phyloP scores from a whole-genome alignment of 2,329 filamentous ascomycete species.

The Cadophora gregata region DNA sequence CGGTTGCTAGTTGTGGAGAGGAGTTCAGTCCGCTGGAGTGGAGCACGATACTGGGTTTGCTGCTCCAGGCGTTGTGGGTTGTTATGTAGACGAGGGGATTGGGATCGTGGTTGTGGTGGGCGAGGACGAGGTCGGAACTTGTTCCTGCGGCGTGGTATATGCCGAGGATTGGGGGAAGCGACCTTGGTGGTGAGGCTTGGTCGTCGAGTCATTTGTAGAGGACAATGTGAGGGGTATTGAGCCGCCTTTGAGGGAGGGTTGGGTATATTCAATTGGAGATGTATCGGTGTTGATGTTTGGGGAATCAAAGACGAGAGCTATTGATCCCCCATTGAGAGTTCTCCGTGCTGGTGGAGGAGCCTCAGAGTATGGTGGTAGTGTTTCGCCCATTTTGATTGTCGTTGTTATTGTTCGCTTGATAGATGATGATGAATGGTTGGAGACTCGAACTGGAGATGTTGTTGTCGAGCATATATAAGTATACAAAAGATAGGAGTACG shows the following conservation, averaged over 20 bases:
- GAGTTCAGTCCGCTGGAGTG: slow-evolving; percentile 16
- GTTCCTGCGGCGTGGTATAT: slow-evolving; percentile 29
- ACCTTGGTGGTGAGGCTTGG: neutral
- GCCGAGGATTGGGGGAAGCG: slow-evolving; percentile 31
- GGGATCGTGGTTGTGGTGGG: slow-evolving; percentile 24
- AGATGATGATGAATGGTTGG: neutral
- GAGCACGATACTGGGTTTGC: slow-evolving; percentile 28
- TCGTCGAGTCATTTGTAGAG: neutral
- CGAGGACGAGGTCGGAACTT: slow-evolving; percentile 27
- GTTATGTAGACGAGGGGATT: slow-evolving; percentile 29
- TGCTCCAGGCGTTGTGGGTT: slow-evolving; percentile 21
- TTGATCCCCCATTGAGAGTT: neutral
- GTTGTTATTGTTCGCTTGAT: neutral
- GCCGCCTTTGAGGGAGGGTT: neutral
- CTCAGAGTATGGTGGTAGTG: neutral
- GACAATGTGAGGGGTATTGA: neutral
- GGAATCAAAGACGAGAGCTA: neutral
- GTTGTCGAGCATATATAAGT: neutral
- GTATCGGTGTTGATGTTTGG: neutral
- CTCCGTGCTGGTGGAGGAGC: neutral
- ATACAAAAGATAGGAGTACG: too few relatives aligned
- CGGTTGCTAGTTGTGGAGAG: slow-evolving; percentile 32
- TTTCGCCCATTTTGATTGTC: neutral
- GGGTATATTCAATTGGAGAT: neutral
- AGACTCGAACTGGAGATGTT: neutral